Evolutionary conservation across 2,329 filamentous ascomycete species (phyloP), one percentile per base, ranked within the genome.

Genomic region (Fonsecaea erecta): DNA sequence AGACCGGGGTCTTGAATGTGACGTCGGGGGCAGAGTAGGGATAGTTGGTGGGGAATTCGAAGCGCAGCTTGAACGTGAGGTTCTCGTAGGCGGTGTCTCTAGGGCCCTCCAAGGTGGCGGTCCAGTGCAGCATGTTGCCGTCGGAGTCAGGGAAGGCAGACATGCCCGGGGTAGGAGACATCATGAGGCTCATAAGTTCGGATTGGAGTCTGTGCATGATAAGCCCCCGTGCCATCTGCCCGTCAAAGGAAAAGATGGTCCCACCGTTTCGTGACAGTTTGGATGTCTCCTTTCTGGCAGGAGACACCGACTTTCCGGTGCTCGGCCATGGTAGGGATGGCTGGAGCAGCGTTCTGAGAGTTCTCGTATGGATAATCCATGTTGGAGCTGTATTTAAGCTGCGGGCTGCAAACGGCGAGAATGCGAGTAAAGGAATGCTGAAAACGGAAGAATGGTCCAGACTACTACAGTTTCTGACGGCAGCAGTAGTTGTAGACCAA

Each of bases 151-250:
- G 95, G 78, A 99, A 99, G 69, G 96, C 96, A 62, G 93, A 97
- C 74, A 98, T 89, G 71, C 95, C 95, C 14, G 93, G 92, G 0
- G 94, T 93, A 1, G 93, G 90, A 48, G 93, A 93, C 73, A 93
- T 93, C 95, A 99, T 98, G 73, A 99, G 88, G 78, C 95, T 90
- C 94, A 99, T 98, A 72, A 99, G 86, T 80, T 99, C 95, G 55
- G 93, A 96, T 80, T 99, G 95, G 63, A 99, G 85, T 74, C 95
- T 98, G 75, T 34, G 68, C 48, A 9, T 32, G 24, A 37, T 60
- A 43, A 60, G 57, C 30, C 57, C n/a, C 30, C 54, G 11, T 18
- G 62, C 66, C 26, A 57, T 55, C 30, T 21, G 18, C 26, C 43
- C 12, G 40, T 54, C 26, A n/a, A 43, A 21, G 46, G 48, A 46